Base-by-base conservation (phyloP, 2,329 filamentous ascomycete genomes). In the Talaromyces sp. region DNA sequence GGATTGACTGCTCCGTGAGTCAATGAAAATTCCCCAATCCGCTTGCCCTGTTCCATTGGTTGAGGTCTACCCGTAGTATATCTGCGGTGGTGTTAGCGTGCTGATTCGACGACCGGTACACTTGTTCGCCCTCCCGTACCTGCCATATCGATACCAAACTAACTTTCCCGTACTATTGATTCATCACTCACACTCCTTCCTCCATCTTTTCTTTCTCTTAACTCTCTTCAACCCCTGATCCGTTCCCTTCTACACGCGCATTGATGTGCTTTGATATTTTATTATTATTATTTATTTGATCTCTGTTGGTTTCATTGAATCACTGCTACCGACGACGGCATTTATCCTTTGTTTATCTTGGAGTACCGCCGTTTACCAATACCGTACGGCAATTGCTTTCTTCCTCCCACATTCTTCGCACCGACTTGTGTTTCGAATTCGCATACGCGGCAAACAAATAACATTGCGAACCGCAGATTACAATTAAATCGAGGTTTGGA, bases 351-450 rank as follows among this genome's bases (percentile, higher is more conserved):
- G 27, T 52, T 19, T 33, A 13, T 52, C 48, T 54, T 14, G 10
- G 27, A 3, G 50, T 54, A 54, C n/a, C 22, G 22, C 50, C 31
- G 24, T 13, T 54, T 8, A 54, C 16, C 16, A 13, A 22, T 35
- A 35, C 52, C 33, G 19, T 56, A 56, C 58, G 48, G 35, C 27
- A 61, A 35, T 58, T 31, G 39, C 45, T 60, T 22, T 54, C 24
- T 56, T 14, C 56, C 43, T 43, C 48, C 48, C 60, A 63, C 60
- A 57, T 57, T 63, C 60, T 47, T 57, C 48, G 60, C 41, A 41
- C 48, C 35, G 39, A 24, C 37, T 33, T 33, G 16, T n/a, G 60
- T 63, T 63, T 56, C 39, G 31, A 37, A 56, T 52, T 50, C 33
- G 8, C 16, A n/a, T 39, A 56, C 52, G 52, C 50, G 52, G n/a